Evolutionary conservation across 2,329 filamentous ascomycete genomes (phyloP).

Genomic region (Fonsecaea pedrosoi): DNA sequence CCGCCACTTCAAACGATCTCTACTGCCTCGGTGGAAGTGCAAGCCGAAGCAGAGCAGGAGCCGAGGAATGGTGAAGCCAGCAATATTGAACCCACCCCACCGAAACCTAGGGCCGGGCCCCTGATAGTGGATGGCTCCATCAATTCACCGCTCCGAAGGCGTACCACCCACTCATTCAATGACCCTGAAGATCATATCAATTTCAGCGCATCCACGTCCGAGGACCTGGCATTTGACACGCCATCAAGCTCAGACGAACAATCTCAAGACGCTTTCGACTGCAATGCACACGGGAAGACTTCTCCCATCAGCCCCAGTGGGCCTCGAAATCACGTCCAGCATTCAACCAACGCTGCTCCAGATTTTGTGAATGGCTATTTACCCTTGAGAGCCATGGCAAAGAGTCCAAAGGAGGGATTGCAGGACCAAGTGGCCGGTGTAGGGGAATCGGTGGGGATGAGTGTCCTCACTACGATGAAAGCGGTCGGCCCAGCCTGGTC

Average conservation of each 20-base stretch:
- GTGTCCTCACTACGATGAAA: constrained; percentile 11
- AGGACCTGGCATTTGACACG: constrained; percentile 45
- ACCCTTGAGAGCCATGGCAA: constrained; percentile 11
- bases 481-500: constrained; percentile 21
- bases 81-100: constrained; percentile 15
- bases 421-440: constrained; percentile 1
- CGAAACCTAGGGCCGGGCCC: constrained; percentile 47
- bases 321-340: constrained; percentile 1
- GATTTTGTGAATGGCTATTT: constrained; percentile 25
- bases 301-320: constrained; percentile 26
- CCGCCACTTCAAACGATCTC: constrained; percentile 21
- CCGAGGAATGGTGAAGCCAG: constrained; percentile 9
- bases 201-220: constrained; percentile 50
- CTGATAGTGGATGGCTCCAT: constrained; percentile 56
- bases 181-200: constrained; percentile 47
- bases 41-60: constrained; percentile 8
- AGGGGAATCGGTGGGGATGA: constrained; percentile 18
- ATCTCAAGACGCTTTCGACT: constrained; percentile 36
- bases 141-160: constrained; percentile 38
- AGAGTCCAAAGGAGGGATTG: constrained; percentile 2
- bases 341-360: constrained; percentile 6
- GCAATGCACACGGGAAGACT: constrained; percentile 9
- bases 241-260: constrained; percentile 43
- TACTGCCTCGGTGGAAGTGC: constrained; percentile 8
- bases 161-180: constrained; percentile 46